A percentile compares a stretch with the other conserved stretches of the same genome.
These are phyloP conservation scores for Saksenaea oblongispora DNA, from an alignment of 371 early-diverging fungal genomes.

Conservation along the genomic window DNA sequence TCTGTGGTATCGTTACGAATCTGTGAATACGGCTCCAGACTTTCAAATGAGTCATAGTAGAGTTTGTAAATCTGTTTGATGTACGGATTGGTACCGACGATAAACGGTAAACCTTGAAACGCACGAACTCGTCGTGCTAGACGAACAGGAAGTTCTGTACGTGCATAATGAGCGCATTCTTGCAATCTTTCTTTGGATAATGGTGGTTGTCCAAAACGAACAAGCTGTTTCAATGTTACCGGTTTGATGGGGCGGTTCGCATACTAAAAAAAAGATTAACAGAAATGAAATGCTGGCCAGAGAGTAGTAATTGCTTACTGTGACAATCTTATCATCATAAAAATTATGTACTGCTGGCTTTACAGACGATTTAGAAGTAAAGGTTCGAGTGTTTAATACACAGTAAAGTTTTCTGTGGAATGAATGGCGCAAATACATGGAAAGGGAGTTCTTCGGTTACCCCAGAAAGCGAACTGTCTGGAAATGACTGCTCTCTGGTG, in stretches of 20 bases:
- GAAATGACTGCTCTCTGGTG: too few relatives aligned
- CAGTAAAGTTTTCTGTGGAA: not conserved
- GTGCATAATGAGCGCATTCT: conserved; percentile 69
- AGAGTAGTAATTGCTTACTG: conserved; percentile 18
- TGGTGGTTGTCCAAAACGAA: conserved; percentile 70
- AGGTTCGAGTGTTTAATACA: not conserved
- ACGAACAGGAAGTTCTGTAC: conserved; percentile 79
- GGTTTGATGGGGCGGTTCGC: conserved; percentile 67
- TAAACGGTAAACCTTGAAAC: conserved; percentile 85
- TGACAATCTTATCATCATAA: conserved; percentile 49
- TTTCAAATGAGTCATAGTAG: conserved; percentile 82
- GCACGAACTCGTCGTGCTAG: conserved; percentile 81
- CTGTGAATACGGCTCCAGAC: conserved; percentile 56
- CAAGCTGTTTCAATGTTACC: conserved; percentile 80
- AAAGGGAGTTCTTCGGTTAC: too few relatives aligned
- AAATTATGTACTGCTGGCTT: conserved; percentile 37
- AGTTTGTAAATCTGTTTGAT: conserved; percentile 79
- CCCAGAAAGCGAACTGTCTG: too few relatives aligned
- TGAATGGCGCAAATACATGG: not conserved
- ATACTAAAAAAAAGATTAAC: conserved; percentile 30
- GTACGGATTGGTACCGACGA: conserved; percentile 90
- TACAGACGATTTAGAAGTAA: conserved; percentile 25
- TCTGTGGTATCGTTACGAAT: conserved; percentile 42
- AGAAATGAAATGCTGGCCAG: not conserved
- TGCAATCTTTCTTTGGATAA: conserved; percentile 36